Percentiles rank a stretch among this genome's conserved stretches.
Conservation (phyloP, 75 land plant species). For the Isoetes taiwanensis region DNA sequence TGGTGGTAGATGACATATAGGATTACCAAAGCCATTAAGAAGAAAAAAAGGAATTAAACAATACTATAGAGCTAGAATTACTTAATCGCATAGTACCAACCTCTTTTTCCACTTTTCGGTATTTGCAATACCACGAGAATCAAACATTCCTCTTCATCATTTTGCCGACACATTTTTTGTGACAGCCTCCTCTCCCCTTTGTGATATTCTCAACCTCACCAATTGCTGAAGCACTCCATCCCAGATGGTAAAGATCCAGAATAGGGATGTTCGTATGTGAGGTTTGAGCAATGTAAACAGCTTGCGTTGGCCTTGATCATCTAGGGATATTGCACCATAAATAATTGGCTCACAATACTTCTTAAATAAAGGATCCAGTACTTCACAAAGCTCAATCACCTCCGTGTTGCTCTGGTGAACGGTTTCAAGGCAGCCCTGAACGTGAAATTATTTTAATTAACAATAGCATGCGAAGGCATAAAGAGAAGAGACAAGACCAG, state of each 20-base stretch:
- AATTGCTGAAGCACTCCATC: slow-evolving; percentile 12
- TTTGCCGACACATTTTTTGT: slow-evolving; percentile 17
- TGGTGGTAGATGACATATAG: slow-evolving; percentile 9
- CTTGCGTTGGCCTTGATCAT: slow-evolving; percentile 65
- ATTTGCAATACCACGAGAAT: slow-evolving; percentile 48
- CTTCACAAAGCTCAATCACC: slow-evolving; percentile 63
- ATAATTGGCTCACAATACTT: slow-evolving; percentile 63
- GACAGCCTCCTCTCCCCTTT: slow-evolving; percentile 12
- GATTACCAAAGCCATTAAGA: neutral
- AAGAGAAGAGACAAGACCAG: neutral
- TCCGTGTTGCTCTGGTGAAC: slow-evolving; percentile 57
- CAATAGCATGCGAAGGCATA: neutral
- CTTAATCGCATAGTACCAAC: slow-evolving; percentile 25
- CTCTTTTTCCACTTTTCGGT: slow-evolving; percentile 49
- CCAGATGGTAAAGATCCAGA: slow-evolving; percentile 27
- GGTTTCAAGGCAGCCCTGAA: slow-evolving; percentile 73
- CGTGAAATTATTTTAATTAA: neutral
- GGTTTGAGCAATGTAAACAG: slow-evolving; percentile 59
- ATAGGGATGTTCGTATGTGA: slow-evolving; percentile 43
- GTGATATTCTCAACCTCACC: slow-evolving; percentile 1
- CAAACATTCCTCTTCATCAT: slow-evolving; percentile 65
- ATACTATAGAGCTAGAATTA: neutral
- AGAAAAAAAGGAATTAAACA: neutral
- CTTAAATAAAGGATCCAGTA: slow-evolving; percentile 47
- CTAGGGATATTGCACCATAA: slow-evolving; percentile 28